A percentile compares a stretch with the other conserved stretches of the same genome.
These are phyloP conservation scores for Cyclostephanos invisitatus DNA, from an alignment of 108 stramenopile genomes.

Conservation along the genomic window DNA sequence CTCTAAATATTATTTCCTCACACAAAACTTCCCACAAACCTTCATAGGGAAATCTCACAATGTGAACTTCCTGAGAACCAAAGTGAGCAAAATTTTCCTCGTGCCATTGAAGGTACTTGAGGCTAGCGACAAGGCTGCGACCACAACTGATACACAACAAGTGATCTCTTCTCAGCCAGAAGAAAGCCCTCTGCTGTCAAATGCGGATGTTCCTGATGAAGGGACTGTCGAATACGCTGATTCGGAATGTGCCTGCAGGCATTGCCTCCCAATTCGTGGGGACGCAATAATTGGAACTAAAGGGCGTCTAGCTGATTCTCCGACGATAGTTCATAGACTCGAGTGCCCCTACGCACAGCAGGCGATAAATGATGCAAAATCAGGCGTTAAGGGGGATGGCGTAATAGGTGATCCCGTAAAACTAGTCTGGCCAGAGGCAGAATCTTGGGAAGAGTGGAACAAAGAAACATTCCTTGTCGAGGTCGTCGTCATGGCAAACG, in stretches of 20 bases:
- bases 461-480: slow-evolving; percentile 58
- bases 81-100: slow-evolving; percentile 76
- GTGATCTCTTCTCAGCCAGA: slow-evolving; percentile 15
- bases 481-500: slow-evolving; percentile 69
- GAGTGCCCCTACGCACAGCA: slow-evolving; percentile 76
- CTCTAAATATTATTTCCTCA: not conserved
- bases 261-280: slow-evolving; percentile 77
- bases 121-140: slow-evolving; percentile 50
- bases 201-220: slow-evolving; percentile 21
- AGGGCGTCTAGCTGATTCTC: slow-evolving; percentile 33
- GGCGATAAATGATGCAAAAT: slow-evolving; percentile 63
- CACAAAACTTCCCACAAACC: not conserved
- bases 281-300: slow-evolving; percentile 83
- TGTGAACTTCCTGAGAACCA: slow-evolving; percentile 58
- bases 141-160: slow-evolving; percentile 22
- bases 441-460: slow-evolving; percentile 48
- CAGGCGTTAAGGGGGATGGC: slow-evolving; percentile 30
- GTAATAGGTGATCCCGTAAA: slow-evolving; percentile 33
- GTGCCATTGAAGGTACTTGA: slow-evolving; percentile 62
- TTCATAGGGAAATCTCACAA: slow-evolving; percentile 62
- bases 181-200: slow-evolving; percentile 12
- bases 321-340: slow-evolving; percentile 68
- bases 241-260: slow-evolving; percentile 69
- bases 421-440: slow-evolving; percentile 47
- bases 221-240: slow-evolving; percentile 63